Evolutionary conservation across 2,329 filamentous ascomycete species (phyloP), one percentile per base, ranked within the genome.

Genomic region (Xylaria hypoxylon): DNA sequence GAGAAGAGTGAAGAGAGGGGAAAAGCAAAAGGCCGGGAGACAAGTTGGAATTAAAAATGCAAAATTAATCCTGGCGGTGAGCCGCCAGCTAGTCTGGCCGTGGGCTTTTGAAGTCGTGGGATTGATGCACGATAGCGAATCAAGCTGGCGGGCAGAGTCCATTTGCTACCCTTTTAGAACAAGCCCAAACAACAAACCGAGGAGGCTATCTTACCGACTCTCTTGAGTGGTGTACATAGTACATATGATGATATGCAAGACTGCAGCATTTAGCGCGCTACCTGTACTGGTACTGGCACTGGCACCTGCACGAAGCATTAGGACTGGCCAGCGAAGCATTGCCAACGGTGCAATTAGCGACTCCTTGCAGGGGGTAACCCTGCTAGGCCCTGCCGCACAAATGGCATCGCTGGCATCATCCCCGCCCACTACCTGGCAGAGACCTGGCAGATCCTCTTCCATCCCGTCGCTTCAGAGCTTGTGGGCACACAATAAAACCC

Each of bases 401-500:
- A 65, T 70, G 68, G 40, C 66, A 65, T 62, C 53, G 65, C 52
- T 73, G 75, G 72, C 75, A 75, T 73, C 75, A 71, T 75, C 75
- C 73, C 74, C 62, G 50, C 62, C 51, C 57, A 51, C 61, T 58
- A 40, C 68, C 35, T 38, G 35, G 35, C 13, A 10, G 8, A 5
- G 28, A 59, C 28, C 44, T 53, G n/a, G 51, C 19, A 35, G 13
- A n/a, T 19, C 22, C 51, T 42, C 52, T 15, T 60, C 26, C 33
- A 61, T 33, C 26, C 62, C 64, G 52, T 64, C 68, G 71, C 70
- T 73, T 65, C 67, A 47, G 55, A 60, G 55, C 38, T 15, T 63
- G 61, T 67, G 67, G 69, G 70, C 75, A 75, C 75, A 78, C 71
- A 78, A 79, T 85, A 85, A 85, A 85, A 84, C 79, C 82, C 80